A percentile compares a stretch with the other conserved stretches of the same genome.
These are phyloP conservation scores for Poa annua DNA, from an alignment of 176 grass and related monocot species.

Conservation along the genomic window DNA sequence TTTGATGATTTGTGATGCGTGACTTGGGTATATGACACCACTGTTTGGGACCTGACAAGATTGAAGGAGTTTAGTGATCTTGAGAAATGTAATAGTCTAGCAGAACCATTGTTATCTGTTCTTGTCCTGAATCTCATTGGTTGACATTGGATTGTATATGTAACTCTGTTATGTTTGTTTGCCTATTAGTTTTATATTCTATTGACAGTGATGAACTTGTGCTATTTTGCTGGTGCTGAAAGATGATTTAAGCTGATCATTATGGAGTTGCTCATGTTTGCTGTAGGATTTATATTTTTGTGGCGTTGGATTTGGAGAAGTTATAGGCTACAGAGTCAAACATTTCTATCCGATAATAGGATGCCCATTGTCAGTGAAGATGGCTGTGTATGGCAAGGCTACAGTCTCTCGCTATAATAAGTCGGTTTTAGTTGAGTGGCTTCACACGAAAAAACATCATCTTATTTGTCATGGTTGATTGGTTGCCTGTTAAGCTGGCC, in stretches of 20 bases:
- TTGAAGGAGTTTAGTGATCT: not conserved
- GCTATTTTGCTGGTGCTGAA: not conserved
- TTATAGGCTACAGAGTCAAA: no score
- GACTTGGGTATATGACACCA: not conserved
- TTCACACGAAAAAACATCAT: no score
- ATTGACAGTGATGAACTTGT: not conserved
- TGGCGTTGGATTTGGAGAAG: no score
- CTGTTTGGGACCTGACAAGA: slow-evolving; percentile 33
- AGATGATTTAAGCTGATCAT: not conserved
- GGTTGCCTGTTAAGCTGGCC: no score
- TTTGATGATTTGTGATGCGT: not conserved
- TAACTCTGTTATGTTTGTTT: slow-evolving; percentile 22
- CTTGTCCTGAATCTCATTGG: slow-evolving; percentile 4
- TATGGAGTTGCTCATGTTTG: not conserved
- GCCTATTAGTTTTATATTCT: not conserved
- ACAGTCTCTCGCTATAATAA: no score
- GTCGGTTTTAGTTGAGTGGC: no score
- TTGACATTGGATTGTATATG: slow-evolving; percentile 32
- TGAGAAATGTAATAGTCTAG: slow-evolving; percentile 22
- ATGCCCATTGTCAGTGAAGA: no score
- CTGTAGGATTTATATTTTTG: not conserved
- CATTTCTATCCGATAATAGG: no score
- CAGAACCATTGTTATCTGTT: not conserved
- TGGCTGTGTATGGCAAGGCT: no score
- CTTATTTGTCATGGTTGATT: no score